These are phyloP conservation scores for Penicillium crystallinum DNA, from an alignment of 495 filamentous ascomycete genomes.

Conservation along the genomic window DNA sequence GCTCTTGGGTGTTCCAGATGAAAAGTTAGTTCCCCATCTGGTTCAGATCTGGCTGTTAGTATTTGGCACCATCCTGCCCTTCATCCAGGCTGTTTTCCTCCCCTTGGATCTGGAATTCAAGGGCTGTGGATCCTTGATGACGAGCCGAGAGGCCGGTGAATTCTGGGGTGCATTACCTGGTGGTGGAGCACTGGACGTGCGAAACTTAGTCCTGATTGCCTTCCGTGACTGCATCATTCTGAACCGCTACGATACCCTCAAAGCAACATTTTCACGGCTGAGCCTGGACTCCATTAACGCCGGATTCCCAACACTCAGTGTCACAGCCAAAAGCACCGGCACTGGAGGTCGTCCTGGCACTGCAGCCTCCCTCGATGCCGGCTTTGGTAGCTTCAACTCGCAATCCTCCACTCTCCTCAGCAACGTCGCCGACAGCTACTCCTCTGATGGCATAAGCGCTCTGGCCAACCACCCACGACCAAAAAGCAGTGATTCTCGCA, in stretches of 20 bases:
- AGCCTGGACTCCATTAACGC: slow-evolving; percentile 76
- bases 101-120: slow-evolving; percentile 93
- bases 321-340: slow-evolving; percentile 44
- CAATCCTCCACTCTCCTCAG: slow-evolving; percentile 67
- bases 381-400: slow-evolving; percentile 66
- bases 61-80: slow-evolving; percentile 84
- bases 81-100: slow-evolving; percentile 93
- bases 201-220: slow-evolving; percentile 79
- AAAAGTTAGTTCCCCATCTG: slow-evolving; percentile 74
- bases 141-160: slow-evolving; percentile 67
- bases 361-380: slow-evolving; percentile 66
- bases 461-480: slow-evolving; percentile 44
- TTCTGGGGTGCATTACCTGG: slow-evolving; percentile 69
- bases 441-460: slow-evolving; percentile 40
- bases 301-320: slow-evolving; percentile 42
- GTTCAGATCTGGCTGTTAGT: slow-evolving; percentile 92
- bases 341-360: slow-evolving; percentile 56
- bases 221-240: slow-evolving; percentile 88
- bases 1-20: slow-evolving; percentile 69
- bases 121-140: slow-evolving; percentile 73
- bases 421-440: slow-evolving; percentile 43
- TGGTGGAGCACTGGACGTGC: slow-evolving; percentile 68
- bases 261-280: slow-evolving; percentile 84
- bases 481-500: slow-evolving; percentile 46
- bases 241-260: slow-evolving; percentile 76